Percentiles rank a stretch among this genome's conserved stretches.
Conservation (phyloP, 2,329 filamentous ascomycete genomes). For the Alternaria sp. region DNA sequence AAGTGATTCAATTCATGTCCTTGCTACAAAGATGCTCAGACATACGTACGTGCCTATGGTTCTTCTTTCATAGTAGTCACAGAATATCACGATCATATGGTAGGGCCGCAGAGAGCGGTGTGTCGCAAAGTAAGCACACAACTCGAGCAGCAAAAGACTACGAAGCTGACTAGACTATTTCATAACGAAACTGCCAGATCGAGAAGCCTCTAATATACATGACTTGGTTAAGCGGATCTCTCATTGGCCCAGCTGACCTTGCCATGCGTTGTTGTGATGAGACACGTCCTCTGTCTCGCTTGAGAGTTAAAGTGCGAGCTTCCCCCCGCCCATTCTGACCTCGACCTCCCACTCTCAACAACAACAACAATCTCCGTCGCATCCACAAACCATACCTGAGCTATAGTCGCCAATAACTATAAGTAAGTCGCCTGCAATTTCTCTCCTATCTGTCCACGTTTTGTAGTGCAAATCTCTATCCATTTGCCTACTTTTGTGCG, state of each 20-base stretch:
- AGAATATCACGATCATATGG: background rate
- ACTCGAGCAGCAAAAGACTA: background rate
- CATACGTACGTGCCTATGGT: background rate
- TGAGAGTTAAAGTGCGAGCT: conserved; percentile 17
- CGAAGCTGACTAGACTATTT: background rate
- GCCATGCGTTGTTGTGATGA: conserved; percentile 30
- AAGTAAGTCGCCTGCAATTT: conserved; percentile 25
- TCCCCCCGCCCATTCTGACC: conserved; percentile 14
- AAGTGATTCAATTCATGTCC: conserved; percentile 3
- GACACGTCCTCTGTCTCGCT: conserved; percentile 19
- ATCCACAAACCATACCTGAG: conserved; percentile 10
- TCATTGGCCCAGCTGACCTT: conserved; percentile 23
- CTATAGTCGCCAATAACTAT: conserved; percentile 8
- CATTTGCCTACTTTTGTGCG: background rate
- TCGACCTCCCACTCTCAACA: conserved; percentile 23
- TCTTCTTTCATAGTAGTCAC: background rate
- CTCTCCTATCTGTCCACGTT: background rate
- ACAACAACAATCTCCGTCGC: conserved; percentile 21
- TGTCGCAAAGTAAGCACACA: background rate
- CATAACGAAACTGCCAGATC: conserved; percentile 3
- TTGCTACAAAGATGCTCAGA: background rate
- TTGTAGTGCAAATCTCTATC: background rate
- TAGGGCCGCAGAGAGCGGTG: conserved; percentile 2
- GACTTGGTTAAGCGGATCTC: background rate
- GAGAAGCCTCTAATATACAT: background rate